Base-by-base conservation (phyloP, 164 flowering plant genomes). In the Kalanchoe fedtschenkoi region DNA sequence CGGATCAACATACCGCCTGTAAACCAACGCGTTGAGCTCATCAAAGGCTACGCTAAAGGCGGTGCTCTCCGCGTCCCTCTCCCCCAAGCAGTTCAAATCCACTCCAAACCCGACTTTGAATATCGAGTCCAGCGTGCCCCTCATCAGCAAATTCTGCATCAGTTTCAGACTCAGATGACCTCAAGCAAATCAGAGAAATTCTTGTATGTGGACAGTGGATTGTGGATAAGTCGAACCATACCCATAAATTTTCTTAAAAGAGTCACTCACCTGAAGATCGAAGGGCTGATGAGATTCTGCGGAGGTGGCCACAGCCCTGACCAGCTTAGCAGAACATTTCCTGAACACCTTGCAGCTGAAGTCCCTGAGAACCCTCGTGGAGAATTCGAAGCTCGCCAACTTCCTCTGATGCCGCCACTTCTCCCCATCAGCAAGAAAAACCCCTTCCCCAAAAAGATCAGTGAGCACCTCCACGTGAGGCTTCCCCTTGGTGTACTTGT, bases 41-140 rank as follows among this genome's bases (percentile, higher is more conserved):
- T 89, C 90, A 64, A 86, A 86, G 42, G 88, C 85, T n/a, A 61
- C 44, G 60, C 67, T 60, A 65, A 83, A 87, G 4, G 16, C 21
- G 1, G 39, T 46, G 13, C 82, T 80, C 66, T 78, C 86, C 63
- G 78, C 81, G 62, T 39, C 75, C 22, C 86, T 73, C 24, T 87
- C 87, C 62, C 77, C 73, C 80, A 84, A 73, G 70, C 72, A 84
- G 71, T 44, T 86, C 91, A 63, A 80, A 51, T 51, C 56, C 56
- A 51, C 66, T 5, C 92, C 96, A 61, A 89, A 84, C 28, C 77
- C 86, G 58, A 89, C 91, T 66, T 75, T 76, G 75, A 81, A 84
- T 46, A 89, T 80, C 0, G 96, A 89, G 65, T 89, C 96, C 60
- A 89, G 44, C 8, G 85, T 80, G 7, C 86, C 72, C 64, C 76